Evolutionary conservation across 495 filamentous ascomycete genomes (phyloP).

Genomic region (Aspergillus egyptiacus): DNA sequence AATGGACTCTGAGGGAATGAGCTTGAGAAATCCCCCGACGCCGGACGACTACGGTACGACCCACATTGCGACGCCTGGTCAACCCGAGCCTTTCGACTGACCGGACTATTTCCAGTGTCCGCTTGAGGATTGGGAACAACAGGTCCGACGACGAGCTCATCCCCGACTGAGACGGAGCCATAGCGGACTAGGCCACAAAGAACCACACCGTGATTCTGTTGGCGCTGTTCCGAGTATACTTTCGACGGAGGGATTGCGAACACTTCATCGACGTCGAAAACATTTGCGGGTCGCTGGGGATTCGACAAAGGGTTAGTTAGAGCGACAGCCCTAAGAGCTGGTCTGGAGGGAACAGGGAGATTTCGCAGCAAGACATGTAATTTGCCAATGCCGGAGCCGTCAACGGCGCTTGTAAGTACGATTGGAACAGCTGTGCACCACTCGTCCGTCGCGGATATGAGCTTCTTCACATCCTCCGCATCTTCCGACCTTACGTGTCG

Average conservation of each 20-base stretch:
- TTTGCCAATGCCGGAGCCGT: slow-evolving; percentile 72
- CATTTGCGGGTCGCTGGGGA: slow-evolving; percentile 39
- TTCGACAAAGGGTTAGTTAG: slow-evolving; percentile 17
- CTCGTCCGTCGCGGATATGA: slow-evolving; percentile 38
- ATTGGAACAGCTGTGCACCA: slow-evolving; percentile 67
- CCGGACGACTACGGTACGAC: slow-evolving; percentile 26
- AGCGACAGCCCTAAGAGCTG: slow-evolving; percentile 31
- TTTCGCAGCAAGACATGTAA: slow-evolving; percentile 75
- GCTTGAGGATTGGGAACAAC: slow-evolving; percentile 43
- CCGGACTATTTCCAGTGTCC: slow-evolving; percentile 19
- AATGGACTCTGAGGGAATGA: slow-evolving; percentile 27
- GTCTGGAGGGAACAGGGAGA: slow-evolving; percentile 63
- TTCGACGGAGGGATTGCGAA: slow-evolving; percentile 57
- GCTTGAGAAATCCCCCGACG: slow-evolving; percentile 31
- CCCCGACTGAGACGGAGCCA: slow-evolving; percentile 70
- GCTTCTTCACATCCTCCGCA: slow-evolving; percentile 43
- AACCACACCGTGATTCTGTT: slow-evolving; percentile 54
- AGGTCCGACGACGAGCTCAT: slow-evolving; percentile 74
- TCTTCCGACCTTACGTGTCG: slow-evolving; percentile 40
- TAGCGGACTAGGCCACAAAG: slow-evolving; percentile 78
- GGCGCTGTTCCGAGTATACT: slow-evolving; percentile 34
- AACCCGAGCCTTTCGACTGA: slow-evolving; percentile 17
- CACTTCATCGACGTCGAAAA: slow-evolving; percentile 88
- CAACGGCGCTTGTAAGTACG: slow-evolving; percentile 79
- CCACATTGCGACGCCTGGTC: slow-evolving; percentile 18